Conservation (phyloP, 1,284 basidiomycete species). For the Ceratobasidium sp. region DNA sequence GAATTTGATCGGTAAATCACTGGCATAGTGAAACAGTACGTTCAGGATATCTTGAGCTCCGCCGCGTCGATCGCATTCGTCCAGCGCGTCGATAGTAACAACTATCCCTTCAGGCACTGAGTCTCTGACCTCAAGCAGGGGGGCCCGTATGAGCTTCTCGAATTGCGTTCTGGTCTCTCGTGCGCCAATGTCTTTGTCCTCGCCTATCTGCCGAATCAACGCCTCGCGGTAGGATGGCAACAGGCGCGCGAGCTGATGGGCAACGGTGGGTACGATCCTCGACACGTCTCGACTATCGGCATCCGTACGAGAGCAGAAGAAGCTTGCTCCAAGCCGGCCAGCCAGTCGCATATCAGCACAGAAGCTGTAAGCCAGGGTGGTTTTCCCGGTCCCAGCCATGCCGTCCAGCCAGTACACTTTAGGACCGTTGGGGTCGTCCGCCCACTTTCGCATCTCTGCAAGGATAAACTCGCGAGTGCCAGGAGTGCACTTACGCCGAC, state of each 20-base stretch:
- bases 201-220: not conserved
- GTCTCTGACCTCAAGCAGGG: not conserved
- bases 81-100: slow-evolving; percentile 43
- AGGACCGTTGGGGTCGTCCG: slow-evolving; percentile 6
- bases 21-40: not conserved
- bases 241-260: slow-evolving; percentile 36
- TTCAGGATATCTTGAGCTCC: slow-evolving; percentile 16
- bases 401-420: slow-evolving; percentile 52
- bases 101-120: not conserved
- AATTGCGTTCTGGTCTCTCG: slow-evolving; percentile 10
- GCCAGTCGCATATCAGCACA: slow-evolving; percentile 35
- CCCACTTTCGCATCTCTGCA: slow-evolving; percentile 47
- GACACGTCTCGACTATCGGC: slow-evolving; percentile 28
- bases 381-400: slow-evolving; percentile 48
- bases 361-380: slow-evolving; percentile 50
- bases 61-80: slow-evolving; percentile 26
- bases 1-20: slow-evolving; percentile 13
- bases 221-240: not conserved
- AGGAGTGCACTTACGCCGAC: slow-evolving; percentile 8
- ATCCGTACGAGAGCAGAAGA: slow-evolving; percentile 54
- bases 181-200: not conserved
- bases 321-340: slow-evolving; percentile 52
- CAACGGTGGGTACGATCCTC: slow-evolving; percentile 40
- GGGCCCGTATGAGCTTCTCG: slow-evolving; percentile 27
- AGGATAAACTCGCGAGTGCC: slow-evolving; percentile 49